Evolutionary conservation across 1,284 basidiomycete species (phyloP).

Genomic region (Sanghuangporus baumii): DNA sequence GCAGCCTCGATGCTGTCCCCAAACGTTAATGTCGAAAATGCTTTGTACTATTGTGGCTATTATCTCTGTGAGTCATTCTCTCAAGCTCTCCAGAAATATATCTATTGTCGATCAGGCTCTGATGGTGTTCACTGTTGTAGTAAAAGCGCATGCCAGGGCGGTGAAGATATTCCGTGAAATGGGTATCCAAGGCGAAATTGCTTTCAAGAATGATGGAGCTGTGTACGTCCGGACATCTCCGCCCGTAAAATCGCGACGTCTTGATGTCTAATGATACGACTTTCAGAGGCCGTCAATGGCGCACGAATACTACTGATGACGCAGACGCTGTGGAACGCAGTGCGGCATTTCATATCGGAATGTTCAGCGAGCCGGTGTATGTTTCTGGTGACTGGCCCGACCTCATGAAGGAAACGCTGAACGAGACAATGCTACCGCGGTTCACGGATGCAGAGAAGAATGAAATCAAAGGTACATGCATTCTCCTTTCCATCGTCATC

Average conservation of each 20-base stretch:
- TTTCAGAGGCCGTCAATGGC: slow-evolving; percentile 38
- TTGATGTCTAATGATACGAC: neutral
- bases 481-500: neutral
- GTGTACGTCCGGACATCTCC: slow-evolving; percentile 28
- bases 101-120: neutral
- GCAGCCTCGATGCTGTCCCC: slow-evolving; percentile 35
- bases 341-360: slow-evolving; percentile 40
- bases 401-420: slow-evolving; percentile 39
- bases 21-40: slow-evolving; percentile 35
- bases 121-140: slow-evolving; percentile 22
- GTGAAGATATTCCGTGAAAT: slow-evolving; percentile 40
- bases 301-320: slow-evolving; percentile 38
- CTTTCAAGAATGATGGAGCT: slow-evolving; percentile 44
- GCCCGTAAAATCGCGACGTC: neutral
- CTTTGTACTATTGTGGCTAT: slow-evolving; percentile 38
- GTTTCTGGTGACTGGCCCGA: slow-evolving; percentile 43
- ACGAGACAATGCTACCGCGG: slow-evolving; percentile 37
- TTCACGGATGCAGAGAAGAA: slow-evolving; percentile 39
- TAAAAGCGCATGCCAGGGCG: slow-evolving; percentile 42
- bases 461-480: slow-evolving; percentile 31
- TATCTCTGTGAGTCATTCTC: slow-evolving; percentile 32
- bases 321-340: slow-evolving; percentile 38
- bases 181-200: slow-evolving; percentile 41
- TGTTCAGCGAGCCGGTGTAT: slow-evolving; percentile 40
- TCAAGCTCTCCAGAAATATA: neutral